Conservation (phyloP, 179 eudicot species). For the Pouteria campechiana region DNA sequence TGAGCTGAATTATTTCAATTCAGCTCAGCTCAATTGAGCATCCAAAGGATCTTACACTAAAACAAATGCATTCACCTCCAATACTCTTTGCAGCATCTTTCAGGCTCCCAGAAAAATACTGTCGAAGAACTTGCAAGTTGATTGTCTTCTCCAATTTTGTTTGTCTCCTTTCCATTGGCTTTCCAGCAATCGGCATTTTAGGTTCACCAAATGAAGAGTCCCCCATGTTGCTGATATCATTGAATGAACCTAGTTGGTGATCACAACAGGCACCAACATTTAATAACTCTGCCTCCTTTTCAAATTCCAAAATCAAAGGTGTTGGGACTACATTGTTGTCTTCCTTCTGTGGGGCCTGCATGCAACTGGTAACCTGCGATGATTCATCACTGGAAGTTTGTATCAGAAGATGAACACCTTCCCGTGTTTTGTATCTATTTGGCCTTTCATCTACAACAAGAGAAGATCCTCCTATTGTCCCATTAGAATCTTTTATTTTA, state of each 20-base stretch:
- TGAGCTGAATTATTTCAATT: no score
- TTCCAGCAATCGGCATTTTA: slow-evolving; percentile 22
- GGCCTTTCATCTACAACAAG: slow-evolving; percentile 1
- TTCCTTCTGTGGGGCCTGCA: slow-evolving; percentile 4
- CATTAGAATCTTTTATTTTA: slow-evolving; percentile 6
- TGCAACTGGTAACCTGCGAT: slow-evolving; percentile 1
- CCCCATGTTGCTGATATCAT: slow-evolving; percentile 11
- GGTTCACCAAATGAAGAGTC: slow-evolving; percentile 29
- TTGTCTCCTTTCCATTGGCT: slow-evolving; percentile 48
- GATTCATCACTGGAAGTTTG: slow-evolving; percentile 24
- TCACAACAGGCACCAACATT: no score
- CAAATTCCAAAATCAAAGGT: slow-evolving; percentile 9
- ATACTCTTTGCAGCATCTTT: slow-evolving; percentile 89
- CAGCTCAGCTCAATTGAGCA: no score
- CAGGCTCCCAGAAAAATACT: slow-evolving; percentile 88
- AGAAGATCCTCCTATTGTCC: no score
- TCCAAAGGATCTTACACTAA: no score
- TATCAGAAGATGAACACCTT: slow-evolving; percentile 6
- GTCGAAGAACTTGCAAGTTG: slow-evolving; percentile 68
- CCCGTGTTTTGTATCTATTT: no score
- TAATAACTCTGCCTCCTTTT: no score
- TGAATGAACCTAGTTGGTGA: slow-evolving; percentile 13
- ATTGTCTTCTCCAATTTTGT: slow-evolving; percentile 64
- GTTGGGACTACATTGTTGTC: slow-evolving; percentile 14
- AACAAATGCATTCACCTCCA: slow-evolving; percentile 84